Conservation (phyloP, 257 asterid genomes). For the Nicotiana undulata region DNA sequence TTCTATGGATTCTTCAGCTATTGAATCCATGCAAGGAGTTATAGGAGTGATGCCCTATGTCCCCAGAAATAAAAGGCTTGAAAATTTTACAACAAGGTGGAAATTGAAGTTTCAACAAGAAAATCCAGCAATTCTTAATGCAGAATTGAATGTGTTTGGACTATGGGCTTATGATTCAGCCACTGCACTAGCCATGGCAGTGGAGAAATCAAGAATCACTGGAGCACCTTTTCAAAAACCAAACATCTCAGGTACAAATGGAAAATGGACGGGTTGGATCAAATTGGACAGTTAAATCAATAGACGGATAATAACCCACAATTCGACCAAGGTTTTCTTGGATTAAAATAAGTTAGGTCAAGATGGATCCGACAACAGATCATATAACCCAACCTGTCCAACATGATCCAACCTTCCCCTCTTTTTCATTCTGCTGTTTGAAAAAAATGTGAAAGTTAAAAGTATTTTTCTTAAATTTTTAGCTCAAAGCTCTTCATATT, state of each 20-base stretch:
- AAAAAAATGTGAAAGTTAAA: background rate
- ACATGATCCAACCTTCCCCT: background rate
- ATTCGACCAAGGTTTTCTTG: background rate
- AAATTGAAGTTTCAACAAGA: conserved; percentile 10
- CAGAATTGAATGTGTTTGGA: conserved; percentile 23
- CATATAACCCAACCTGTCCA: background rate
- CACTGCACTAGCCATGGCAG: conserved; percentile 43
- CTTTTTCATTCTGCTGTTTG: background rate
- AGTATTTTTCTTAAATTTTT: background rate
- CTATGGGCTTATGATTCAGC: conserved; percentile 51
- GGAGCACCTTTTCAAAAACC: conserved; percentile 10
- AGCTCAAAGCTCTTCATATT: background rate
- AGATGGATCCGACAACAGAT: background rate
- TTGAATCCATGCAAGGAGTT: conserved; percentile 49
- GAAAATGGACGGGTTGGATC: background rate
- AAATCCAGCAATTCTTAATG: conserved; percentile 5
- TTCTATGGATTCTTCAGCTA: conserved; percentile 12
- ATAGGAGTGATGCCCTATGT: conserved; percentile 38
- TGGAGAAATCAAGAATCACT: conserved; percentile 19
- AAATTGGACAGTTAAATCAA: background rate
- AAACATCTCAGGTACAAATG: conserved; percentile 8
- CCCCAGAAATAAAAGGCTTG: conserved; percentile 19
- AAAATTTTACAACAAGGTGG: conserved; percentile 27
- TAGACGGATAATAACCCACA: background rate
- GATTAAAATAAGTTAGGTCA: background rate